Evolutionary conservation across 805 yeast genomes (phyloP), one percentile per base, ranked within the genome.

Genomic region (Cyberlindnera subsufficiens): DNA sequence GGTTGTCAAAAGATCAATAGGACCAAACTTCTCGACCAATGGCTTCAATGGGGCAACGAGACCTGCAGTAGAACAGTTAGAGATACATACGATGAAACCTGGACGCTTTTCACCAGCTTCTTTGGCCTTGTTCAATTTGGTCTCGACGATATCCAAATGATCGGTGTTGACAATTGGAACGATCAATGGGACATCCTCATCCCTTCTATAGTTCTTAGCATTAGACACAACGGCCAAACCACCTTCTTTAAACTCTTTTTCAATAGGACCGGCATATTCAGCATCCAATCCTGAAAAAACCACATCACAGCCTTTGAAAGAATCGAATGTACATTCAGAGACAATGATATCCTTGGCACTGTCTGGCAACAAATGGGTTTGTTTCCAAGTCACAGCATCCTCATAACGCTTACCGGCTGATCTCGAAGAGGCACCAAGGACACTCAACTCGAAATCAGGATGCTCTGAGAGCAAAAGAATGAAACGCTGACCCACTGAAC

Each of bases 1-100:
- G 38, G 96, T 78, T 13, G 96, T 82, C 53, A 91, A 75, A 19
- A 81, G 74, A 45, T 86, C 90, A 46, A 93, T 77, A 36, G 98
- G 97, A 38, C 98, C 99, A 60, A 86, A 91, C 39, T 71, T 66
- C 46, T 89, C 96, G 40, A 83, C 85, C 56, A 93, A 73, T n/a
- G 99, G 98, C 62, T 87, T 88, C 61, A 93, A 73, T 38, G 98
- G 98, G 13, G 96, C 96, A 17, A 93, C 98, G 44, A 93, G 73
- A 34, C 98, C 98, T 5, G 98, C 99, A 31, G 99, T 93, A 38
- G 98, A 90, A 71, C 99, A 93, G 74, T 93, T 93, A 46, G 98
- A 90, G 60, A 91, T 93, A 69, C 99, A 93, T 37, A 91, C 82
- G 52, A 88, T 84, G 66, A 77, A 87, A 37, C 99, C 99, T 44